Evolutionary conservation across 129 eudicot species (phyloP), one percentile per base, ranked within the genome.

Genomic region (Artemisia tridentata): DNA sequence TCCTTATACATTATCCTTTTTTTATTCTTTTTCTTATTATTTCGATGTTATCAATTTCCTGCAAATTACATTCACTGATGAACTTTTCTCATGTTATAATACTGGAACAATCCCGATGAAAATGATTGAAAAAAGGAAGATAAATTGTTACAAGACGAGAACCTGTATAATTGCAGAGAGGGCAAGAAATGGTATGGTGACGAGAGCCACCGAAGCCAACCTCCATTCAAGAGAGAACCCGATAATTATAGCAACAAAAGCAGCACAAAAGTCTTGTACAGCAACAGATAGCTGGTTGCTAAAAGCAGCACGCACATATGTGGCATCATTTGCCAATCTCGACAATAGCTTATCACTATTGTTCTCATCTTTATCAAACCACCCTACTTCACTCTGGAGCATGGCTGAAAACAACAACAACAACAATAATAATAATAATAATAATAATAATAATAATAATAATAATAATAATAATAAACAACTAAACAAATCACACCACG

Each of bases 301-400:
- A 43, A 86, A 83, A 75, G 81, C 86, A 54, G 84, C 83, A 31
- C 88, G 78, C 48, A 77, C 83, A 60, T 83, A 84, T 5, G 92
- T 86, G 34, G 92, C 88, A 73, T 86, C 92, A 76, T 81, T 76
- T 17, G 84, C 84, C 83, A 84, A 76, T 14, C 54, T 79, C 71
- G 75, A 68, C 66, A 86, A 76, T 64, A 86, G 73, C 17, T 20
- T 79, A 29, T 81, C 84, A 7, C 78, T 80, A 53, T 63, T 74
- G 63, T 86, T 86, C 59, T 79, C 83, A 20, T 78, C 82, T 53
- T 86, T 72, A 68, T 86, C 88, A 79, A 86, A 84, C 92, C 92
- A 86, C 54, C 86, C 88, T 72, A 86, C 86, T 84, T 86, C 92
- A 65, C 78, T 84, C 66, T 80, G 65, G 9, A 86, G 59, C 86